Percentiles rank a stretch among this genome's conserved stretches.
Evolutionary conservation across 805 yeast species (phyloP).

Genomic region (Babjeviella inositovora): DNA sequence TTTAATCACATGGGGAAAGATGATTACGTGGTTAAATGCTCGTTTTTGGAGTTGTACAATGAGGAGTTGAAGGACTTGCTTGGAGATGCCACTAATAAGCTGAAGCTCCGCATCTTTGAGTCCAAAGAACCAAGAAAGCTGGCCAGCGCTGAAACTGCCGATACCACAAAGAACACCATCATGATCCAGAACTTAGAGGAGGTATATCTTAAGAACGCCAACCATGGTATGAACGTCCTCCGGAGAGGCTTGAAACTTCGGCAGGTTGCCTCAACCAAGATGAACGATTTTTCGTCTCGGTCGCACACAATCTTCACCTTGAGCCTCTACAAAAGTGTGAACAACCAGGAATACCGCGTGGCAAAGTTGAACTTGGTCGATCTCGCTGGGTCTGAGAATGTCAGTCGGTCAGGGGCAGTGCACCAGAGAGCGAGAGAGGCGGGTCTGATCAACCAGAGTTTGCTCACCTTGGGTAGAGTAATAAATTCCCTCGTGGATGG

Average conservation of each 20-base stretch:
- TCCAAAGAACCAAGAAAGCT: constrained; percentile 8
- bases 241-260: constrained; percentile 41
- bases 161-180: constrained; percentile 11
- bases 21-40: constrained; percentile 27
- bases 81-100: constrained; percentile 11
- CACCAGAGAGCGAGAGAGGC: constrained; percentile 86
- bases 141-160: constrained; percentile 2
- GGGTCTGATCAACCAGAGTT: constrained; percentile 78
- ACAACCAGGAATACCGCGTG: constrained; percentile 22
- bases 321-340: constrained; percentile 27
- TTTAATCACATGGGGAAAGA: constrained; percentile 12
- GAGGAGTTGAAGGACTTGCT: constrained; percentile 30
- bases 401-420: no score
- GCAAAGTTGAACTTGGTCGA: constrained; percentile 43
- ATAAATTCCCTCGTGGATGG: no score
- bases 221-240: constrained; percentile 38
- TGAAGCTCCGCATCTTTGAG: constrained; percentile 21
- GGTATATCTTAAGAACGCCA: constrained; percentile 31
- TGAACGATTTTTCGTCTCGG: constrained; percentile 60
- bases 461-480: constrained; percentile 84
- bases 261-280: constrained; percentile 56
- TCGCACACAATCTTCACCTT: constrained; percentile 69
- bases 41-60: constrained; percentile 38
- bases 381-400: constrained; percentile 90
- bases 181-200: constrained; percentile 54